Evolutionary conservation across 2,329 filamentous ascomycete species (phyloP), one percentile per base, ranked within the genome.

Genomic region (Fusarium armeniacum): DNA sequence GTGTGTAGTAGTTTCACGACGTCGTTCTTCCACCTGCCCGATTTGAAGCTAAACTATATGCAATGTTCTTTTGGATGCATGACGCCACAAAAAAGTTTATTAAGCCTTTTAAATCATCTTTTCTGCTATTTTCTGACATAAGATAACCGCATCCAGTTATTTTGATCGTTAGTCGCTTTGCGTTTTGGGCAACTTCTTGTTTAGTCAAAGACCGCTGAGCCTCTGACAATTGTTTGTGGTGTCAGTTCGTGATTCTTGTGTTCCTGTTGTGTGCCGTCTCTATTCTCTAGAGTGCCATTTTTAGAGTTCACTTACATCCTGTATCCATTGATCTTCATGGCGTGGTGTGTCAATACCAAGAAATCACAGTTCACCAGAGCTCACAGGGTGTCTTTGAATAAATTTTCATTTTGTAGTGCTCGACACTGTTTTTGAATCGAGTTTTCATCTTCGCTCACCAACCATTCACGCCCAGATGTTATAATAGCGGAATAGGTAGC

Each of bases 91-190:
- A 13, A 52, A 52, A 41, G 24, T 30, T 41, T 41, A 52, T 52
- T 52, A 13, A 30, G 13, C 24, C 35, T 22, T 20, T 30, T 5
- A 4, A n/a, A 18, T n/a, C 28, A 18, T 40, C 35, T 13, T 20
- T 41, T 20, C n/a, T 41, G 35, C 35, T 52, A 28, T 41, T 52
- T 41, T 52, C 49, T 52, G 35, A 52, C 49, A 40, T 18, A 28
- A 16, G 24, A 28, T n/a, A 24, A 40, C 38, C 24, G 35, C 35
- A 30, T 52, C 41, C 35, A 40, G 35, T 28, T 33, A 13, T 52
- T 9, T 51, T 28, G 18, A 15, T 15, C 20, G 24, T 41, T 52
- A 30, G 49, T 41, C 24, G 28, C 24, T 52, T 52, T 41, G 24
- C 35, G 35, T 41, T 52, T 52, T 40, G 24, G 13, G 35, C 16